These are phyloP conservation scores for Infundibulicybe gibba DNA, from an alignment of 768 basidiomycete species.

Conservation along the genomic window DNA sequence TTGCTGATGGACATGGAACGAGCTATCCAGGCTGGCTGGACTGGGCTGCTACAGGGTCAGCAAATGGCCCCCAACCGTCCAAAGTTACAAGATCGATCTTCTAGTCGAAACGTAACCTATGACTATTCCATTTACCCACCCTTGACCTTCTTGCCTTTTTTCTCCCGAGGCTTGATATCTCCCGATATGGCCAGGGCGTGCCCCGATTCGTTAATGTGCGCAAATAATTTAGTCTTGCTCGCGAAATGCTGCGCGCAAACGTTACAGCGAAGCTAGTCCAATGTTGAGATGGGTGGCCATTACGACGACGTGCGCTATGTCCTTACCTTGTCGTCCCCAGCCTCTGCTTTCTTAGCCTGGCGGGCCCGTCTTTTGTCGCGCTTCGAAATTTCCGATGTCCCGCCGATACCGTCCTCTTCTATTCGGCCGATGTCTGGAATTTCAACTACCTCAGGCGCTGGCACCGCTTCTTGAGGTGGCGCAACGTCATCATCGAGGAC, in stretches of 20 bases:
- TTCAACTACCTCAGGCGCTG: not conserved
- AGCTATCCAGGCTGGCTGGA: too few species aligned
- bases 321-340: constrained; percentile 20
- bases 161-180: constrained; percentile 22
- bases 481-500: not conserved
- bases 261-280: constrained; percentile 52
- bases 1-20: too few species aligned
- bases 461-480: not conserved
- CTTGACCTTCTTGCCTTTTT: constrained; percentile 36
- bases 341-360: constrained; percentile 67
- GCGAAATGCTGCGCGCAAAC: constrained; percentile 60
- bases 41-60: too few species aligned
- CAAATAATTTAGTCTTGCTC: constrained; percentile 73
- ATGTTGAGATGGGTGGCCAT: too few species aligned
- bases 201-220: constrained; percentile 65
- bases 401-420: not conserved
- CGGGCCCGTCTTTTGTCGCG: constrained; percentile 76
- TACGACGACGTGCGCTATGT: not conserved
- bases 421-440: constrained; percentile 6
- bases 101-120: not conserved
- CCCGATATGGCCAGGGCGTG: constrained; percentile 55
- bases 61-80: too few species aligned
- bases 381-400: constrained; percentile 49
- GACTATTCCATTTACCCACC: constrained; percentile 13
- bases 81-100: too few species aligned